Evolutionary conservation across 225 moss, liverwort and hornwort genomes (phyloP), one percentile per base, ranked within the genome.

Genomic region (Pleurozium schreberi): DNA sequence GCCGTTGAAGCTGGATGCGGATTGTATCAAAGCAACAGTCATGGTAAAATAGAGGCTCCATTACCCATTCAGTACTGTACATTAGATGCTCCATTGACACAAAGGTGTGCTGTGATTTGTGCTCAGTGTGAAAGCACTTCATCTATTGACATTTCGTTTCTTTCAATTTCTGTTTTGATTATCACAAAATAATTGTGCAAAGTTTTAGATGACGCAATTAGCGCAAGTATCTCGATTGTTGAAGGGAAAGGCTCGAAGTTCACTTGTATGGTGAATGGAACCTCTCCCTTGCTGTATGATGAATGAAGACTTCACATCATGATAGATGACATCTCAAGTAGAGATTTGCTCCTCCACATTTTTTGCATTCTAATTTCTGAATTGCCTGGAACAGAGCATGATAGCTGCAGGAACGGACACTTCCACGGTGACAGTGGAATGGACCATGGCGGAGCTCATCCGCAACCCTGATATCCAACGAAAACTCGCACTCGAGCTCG

Each of bases 391-490:
- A 22, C 62, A 93, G 91, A 87, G 40, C 87, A 89, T 93, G 87
- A 33, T 91, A 75, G 47, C 81, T 5, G 92, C 85, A 11, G 89
- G 87, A 26, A 68, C 75, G 50, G 91, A 93, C 52, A 87, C 89
- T 15, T 91, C 91, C 14, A 57, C 85, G 36, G 60, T 84, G 36
- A 82, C 82, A 49, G 30, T 81, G 85, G 92, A 93, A 76, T 93
- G 91, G 92, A 49, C 69, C 42, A 84, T 91, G 89, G 59, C 90
- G 36, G 92, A 93, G 75, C 87, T 93, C 67, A 86, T 89, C 47
- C 89, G 88, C 85, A 83, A 63, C 83, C 89, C 82, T 30, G 33
- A 63, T 30, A 38, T 75, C 27, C 43, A 15, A 6, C 65, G 11
- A 42, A 92, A 84, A 86, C 70, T 87, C 6, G 79, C 79, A 18